Conservation (phyloP, 1,284 basidiomycete genomes). For the Apiotrichum gracile region DNA sequence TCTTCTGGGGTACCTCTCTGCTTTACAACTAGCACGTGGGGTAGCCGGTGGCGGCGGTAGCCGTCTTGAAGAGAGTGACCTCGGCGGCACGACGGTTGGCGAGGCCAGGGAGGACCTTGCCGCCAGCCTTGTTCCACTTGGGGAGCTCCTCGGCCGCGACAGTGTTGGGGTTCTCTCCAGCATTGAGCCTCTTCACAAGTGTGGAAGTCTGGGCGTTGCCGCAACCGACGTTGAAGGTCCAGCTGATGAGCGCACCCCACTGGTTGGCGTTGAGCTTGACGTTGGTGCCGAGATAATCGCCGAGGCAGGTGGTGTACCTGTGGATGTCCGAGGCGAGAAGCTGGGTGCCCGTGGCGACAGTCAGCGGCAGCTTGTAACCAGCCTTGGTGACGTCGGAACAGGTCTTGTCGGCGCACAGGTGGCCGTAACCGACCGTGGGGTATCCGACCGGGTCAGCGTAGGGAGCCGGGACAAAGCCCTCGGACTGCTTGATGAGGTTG, state of each 20-base stretch:
- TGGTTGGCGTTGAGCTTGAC: slow-evolving; percentile 11
- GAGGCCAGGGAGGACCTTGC: not conserved
- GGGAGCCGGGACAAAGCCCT: slow-evolving; percentile 1
- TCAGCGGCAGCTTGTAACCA: slow-evolving; percentile 4
- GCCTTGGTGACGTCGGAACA: not conserved
- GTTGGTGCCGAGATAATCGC: not conserved
- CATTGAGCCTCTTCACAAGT: slow-evolving; percentile 4
- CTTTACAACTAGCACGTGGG: no score
- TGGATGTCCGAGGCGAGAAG: slow-evolving; percentile 9
- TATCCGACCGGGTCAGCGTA: slow-evolving; percentile 4
- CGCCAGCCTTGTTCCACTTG: slow-evolving; percentile 1
- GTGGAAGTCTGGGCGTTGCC: not conserved
- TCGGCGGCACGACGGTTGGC: slow-evolving; percentile 6
- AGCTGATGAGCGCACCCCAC: slow-evolving; percentile 6
- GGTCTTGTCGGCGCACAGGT: slow-evolving; percentile 2
- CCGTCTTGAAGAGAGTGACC: not conserved
- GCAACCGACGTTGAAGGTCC: slow-evolving; percentile 11
- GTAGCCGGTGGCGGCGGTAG: no score
- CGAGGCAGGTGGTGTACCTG: slow-evolving; percentile 5
- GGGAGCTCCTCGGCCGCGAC: slow-evolving; percentile 10
- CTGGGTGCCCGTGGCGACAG: not conserved
- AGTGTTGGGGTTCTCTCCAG: slow-evolving; percentile 1
- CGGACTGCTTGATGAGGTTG: slow-evolving; percentile 9
- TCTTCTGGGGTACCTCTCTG: no score
- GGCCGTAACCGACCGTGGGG: slow-evolving; percentile 14